phyloP scores from a whole-genome alignment of 768 basidiomycete species.

The Lentinula sp. region DNA sequence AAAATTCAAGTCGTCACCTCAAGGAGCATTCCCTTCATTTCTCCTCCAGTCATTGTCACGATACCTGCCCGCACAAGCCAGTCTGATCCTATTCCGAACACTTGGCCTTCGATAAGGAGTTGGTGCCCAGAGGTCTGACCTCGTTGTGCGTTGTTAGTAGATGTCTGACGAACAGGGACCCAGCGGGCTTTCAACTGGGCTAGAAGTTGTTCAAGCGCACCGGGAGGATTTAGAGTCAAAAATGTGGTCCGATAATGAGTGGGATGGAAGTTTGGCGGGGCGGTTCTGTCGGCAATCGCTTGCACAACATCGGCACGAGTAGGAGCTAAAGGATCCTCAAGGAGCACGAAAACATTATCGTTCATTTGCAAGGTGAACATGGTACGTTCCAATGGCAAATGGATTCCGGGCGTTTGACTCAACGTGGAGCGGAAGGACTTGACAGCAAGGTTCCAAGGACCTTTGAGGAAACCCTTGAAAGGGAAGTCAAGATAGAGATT shows the following conservation, averaged over 20 bases:
- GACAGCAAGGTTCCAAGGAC: slow-evolving; percentile 66
- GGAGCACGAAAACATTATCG: slow-evolving; percentile 71
- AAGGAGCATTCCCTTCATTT: slow-evolving; percentile 77
- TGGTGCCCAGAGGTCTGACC: slow-evolving; percentile 53
- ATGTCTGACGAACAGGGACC: slow-evolving; percentile 59
- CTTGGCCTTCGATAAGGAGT: slow-evolving; percentile 63
- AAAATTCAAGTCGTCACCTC: slow-evolving; percentile 42
- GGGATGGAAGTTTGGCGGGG: slow-evolving; percentile 37
- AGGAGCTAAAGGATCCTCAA: slow-evolving; percentile 74
- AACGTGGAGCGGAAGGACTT: slow-evolving; percentile 74
- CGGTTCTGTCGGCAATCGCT: slow-evolving; percentile 36
- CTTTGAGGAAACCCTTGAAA: slow-evolving; percentile 49
- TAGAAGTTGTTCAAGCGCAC: slow-evolving; percentile 70
- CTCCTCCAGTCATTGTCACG: slow-evolving; percentile 69
- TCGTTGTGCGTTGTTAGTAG: slow-evolving; percentile 30
- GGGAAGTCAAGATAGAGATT: slow-evolving; percentile 11
- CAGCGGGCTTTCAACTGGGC: slow-evolving; percentile 71
- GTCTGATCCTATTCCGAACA: slow-evolving; percentile 75
- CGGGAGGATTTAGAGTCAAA: slow-evolving; percentile 67
- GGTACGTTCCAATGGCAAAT: slow-evolving; percentile 52
- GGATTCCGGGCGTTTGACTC: slow-evolving; percentile 43
- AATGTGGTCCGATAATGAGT: slow-evolving; percentile 76
- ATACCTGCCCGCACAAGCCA: slow-evolving; percentile 80
- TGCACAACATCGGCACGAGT: slow-evolving; percentile 54
- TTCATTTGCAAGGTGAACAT: slow-evolving; percentile 79